Evolutionary conservation across 805 yeast species (phyloP), one percentile per base, ranked within the genome.

Genomic region (Starmera dryadoides): DNA sequence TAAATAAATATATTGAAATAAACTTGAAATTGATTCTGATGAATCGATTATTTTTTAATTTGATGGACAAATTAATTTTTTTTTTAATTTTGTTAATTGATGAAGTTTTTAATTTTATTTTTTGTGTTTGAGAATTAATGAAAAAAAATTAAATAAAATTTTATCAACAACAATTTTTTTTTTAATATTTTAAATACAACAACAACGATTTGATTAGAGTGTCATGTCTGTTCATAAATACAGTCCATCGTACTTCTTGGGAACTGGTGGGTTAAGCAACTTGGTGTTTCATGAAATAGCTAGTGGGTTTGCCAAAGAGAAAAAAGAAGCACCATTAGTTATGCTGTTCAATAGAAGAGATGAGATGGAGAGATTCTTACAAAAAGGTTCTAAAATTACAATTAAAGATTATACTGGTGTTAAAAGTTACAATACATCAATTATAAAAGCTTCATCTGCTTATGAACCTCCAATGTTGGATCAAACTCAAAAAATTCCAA

Each of bases 391-490:
- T 10, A 32, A 20, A 17, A 20, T 32, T 36, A 22, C 48, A 39
- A 12, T 21, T 40, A 16, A 35, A 35, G 44, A 48, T 11, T 32
- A 32, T n/a, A 20, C 22, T 7, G 6, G 22, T 20, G 17, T 23
- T 21, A 14, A 14, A 14, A 10, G 17, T 17, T 23, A 14, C 15
- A 18, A 20, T 14, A 7, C 9, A 4, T 12, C 32, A 16, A 42
- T 38, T 11, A 41, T 39, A 4, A 60, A 56, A 38, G 53, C 54
- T 29, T 48, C 55, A 62, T 63, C 64, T 12, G 49, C 63, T 4
- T 49, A 52, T 49, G 42, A 49, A 17, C 47, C 66, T 36, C 56
- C 65, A 14, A 46, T 47, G 7, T 49, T 50, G 32, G 52, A 64
- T 38, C 42, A 59, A 14, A 63, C 59, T 17, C 49, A 50, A 19